Evolutionary conservation across 371 early-diverging fungal species (phyloP), one percentile per base, ranked within the genome.

Genomic region (Mucor lusitanicus): DNA sequence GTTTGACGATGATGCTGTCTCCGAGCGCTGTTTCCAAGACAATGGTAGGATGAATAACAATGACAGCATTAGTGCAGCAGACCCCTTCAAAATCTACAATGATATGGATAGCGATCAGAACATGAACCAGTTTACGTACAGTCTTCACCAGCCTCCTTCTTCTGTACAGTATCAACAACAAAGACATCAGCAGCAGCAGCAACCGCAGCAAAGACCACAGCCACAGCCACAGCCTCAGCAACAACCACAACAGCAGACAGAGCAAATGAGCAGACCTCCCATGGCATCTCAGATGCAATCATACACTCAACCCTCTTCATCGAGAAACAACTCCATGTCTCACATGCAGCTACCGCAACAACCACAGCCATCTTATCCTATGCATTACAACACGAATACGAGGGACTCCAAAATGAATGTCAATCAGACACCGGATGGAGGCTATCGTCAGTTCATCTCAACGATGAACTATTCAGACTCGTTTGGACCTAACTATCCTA

Each of bases 11-110:
- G 62, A 61, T 3, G 19, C 64, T 3, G 69, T 65, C 19, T 39
- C 30, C 40, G 62, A 42, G 44, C 67, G 37, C 56, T 64, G 62
- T 64, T 73, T 67, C 61, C 63, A 59, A 53, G 66, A 73, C 8
- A 37, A 65, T 32, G 55, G 63, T 13, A 40, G 67, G 64, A 61
- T 73, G 17, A 48, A 50, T 12, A 19, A 37, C 15, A 46, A 53
- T 33, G 50, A 63, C 21, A n/a, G 32, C 23, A 28, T 37, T 48
- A 21, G 8, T 21, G 11, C 48, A n/a, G n/a, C 56, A 57, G 57
- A 23, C 6, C 39, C 19, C 28, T 40, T 40, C 13, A 57, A 42
- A 19, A n/a, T 63, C n/a, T 63, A 40, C 39, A 53, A 33, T 53
- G 50, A 46, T 25, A 25, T 57, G 21, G 19, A 35, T 17, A 57